Base-by-base conservation (phyloP, 2,329 filamentous ascomycete genomes). In the Rhinocladiella mackenziei region DNA sequence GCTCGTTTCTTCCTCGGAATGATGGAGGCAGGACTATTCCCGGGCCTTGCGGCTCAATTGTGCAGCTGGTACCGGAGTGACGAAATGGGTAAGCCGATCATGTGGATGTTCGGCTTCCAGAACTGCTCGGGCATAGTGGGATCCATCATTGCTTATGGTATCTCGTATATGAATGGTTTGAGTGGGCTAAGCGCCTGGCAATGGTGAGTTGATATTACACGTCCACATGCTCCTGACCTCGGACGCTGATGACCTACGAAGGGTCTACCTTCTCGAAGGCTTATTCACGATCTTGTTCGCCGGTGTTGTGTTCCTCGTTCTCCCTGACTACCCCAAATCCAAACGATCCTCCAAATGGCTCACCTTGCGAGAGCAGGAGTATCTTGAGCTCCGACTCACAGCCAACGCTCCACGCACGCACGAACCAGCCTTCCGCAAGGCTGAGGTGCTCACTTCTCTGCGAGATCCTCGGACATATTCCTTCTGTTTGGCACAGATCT, bases 311-410 rank as follows among this genome's bases (percentile, higher is more conserved):
- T 71, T 58, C 51, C 57, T 61, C 19, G 59, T 65, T 11, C 59
- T 73, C 1, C 70, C 70, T 0, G 70, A 73, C 47, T 72, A 68
- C 39, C 69, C 70, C 4, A 69, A 69, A 47, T 67, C 62, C 1
- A 53, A 58, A 4, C 57, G 67, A 3, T 65, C 62, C 20, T 71
- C 72, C 5, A 62, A 59, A 33, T 75, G 71, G 71, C 58, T 74
- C 23, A 67, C 63, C 0, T 63, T 68, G 3, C 66, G 56, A 31
- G 72, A 75, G 35, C 72, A 72, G 49, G 65, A 64, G 4, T 75
- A 74, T 50, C 63, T 75, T 13, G 68, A 75, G 55, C 69, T 68
- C 10, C 64, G 71, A 11, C 58, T 72, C 0, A 67, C 69, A 1
- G 49, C 58, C 2, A 72, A 72, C 51, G 59, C 69, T 0, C 69